Evolutionary conservation across 2,329 filamentous ascomycete species (phyloP), one percentile per base, ranked within the genome.

Genomic region (Alternaria incomplexa): DNA sequence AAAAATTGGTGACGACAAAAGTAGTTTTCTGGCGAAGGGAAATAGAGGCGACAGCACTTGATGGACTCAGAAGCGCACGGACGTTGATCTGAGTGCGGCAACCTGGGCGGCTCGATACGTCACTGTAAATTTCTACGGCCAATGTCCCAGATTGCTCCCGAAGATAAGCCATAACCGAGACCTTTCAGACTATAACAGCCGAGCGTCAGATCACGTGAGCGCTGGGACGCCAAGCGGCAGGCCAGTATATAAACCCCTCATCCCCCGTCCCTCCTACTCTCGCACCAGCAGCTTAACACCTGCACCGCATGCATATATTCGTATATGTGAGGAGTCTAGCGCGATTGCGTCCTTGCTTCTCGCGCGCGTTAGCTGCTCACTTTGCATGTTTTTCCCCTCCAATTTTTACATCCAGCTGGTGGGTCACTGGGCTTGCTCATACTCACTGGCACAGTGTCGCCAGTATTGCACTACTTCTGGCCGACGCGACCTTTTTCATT

Each of bases 401-500:
- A 26, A 50, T 68, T 67, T 72, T 72, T 69, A 20, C 11, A 45
- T 6, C 17, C 46, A 17, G 63, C 9, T 12, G 28, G 53, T 57
- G 36, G 53, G 65, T 62, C 56, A 54, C 61, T 67, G 63, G 23
- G 61, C 61, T 66, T 68, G 66, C 63, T 67, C 58, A 65, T 12
- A 48, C 58, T 44, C 62, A 53, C 25, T 26, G 57, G 20, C 65
- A 66, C 61, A 57, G 62, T 73, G 67, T 64, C 57, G 58, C 63
- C 55, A 53, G 58, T 69, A 66, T 66, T 67, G 25, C 68, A 70
- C 66, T 70, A 47, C 43, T 47, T 64, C 58, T 56, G 47, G 58
- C 53, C 44, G 51, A 63, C 61, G 66, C 65, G 58, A 65, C 20
- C 63, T 67, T 72, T 71, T 70, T 70, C 65, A 71, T 71, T 68